These are phyloP conservation scores for Calonectria pteridis DNA, from an alignment of 2,329 filamentous ascomycete genomes.

Conservation along the genomic window DNA sequence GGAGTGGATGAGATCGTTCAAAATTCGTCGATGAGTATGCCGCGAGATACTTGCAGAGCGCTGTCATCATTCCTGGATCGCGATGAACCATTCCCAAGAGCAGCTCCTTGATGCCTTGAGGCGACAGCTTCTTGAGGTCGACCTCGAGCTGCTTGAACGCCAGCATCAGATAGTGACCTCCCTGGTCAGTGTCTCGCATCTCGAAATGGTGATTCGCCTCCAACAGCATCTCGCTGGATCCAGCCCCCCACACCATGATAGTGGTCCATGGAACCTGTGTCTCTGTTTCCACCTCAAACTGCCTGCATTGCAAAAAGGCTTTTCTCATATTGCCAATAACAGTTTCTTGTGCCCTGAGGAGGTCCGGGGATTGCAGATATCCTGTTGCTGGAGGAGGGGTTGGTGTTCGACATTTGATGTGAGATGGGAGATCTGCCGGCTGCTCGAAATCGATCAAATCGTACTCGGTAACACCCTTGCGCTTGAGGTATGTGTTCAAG, in stretches of 20 bases:
- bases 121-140: conserved; percentile 58
- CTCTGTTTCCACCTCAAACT: conserved; percentile 55
- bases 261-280: conserved; percentile 55
- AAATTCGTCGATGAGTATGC: conserved; percentile 59
- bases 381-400: conserved; percentile 58
- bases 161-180: conserved; percentile 55
- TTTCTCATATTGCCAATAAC: conserved; percentile 59
- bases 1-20: conserved; percentile 57
- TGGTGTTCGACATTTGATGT: conserved; percentile 59
- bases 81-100: conserved; percentile 59
- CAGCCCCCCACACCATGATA: conserved; percentile 58
- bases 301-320: conserved; percentile 59
- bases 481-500: conserved; percentile 64
- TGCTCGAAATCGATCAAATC: conserved; percentile 62
- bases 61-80: conserved; percentile 59
- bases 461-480: conserved; percentile 66
- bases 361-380: conserved; percentile 57
- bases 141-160: conserved; percentile 58
- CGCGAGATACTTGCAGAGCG: conserved; percentile 59
- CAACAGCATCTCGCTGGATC: conserved; percentile 57
- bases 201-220: conserved; percentile 60
- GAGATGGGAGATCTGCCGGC: conserved; percentile 56
- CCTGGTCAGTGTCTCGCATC: conserved; percentile 54
- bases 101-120: conserved; percentile 58
- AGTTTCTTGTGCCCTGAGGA: conserved; percentile 58